phyloP scores from a whole-genome alignment of 768 basidiomycete genomes.

The Termitomyces sp. region DNA sequence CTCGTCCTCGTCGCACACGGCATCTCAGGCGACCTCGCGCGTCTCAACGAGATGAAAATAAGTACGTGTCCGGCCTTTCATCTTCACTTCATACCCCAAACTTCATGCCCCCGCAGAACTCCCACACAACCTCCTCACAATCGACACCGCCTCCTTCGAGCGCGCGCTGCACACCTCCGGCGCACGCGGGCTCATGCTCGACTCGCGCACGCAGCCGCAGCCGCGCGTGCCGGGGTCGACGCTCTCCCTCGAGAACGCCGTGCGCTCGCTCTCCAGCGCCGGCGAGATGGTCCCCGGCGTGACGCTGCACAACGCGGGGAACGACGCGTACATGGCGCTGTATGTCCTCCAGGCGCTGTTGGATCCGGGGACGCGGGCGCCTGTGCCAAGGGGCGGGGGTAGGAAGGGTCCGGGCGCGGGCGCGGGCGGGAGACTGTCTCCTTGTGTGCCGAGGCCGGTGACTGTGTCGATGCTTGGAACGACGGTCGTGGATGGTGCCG shows the following conservation, averaged over 20 bases:
- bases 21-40: too few species aligned
- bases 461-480: not conserved
- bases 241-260: conserved; percentile 59
- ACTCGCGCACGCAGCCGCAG: conserved; percentile 53
- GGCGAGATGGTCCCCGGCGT: conserved; percentile 32
- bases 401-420: not conserved
- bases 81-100: not conserved
- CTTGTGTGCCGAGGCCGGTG: not conserved
- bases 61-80: conserved; percentile 40
- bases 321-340: conserved; percentile 70
- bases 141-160: conserved; percentile 67
- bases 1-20: too few species aligned
- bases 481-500: not conserved
- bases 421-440: not conserved
- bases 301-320: conserved; percentile 70
- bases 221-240: conserved; percentile 48
- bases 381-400: not conserved
- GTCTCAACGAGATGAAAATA: conserved; percentile 51
- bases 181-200: conserved; percentile 55
- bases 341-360: conserved; percentile 68
- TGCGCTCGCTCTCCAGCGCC: conserved; percentile 30
- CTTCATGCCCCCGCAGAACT: conserved; percentile 40
- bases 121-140: conserved; percentile 65
- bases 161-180: conserved; percentile 57
- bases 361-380: conserved; percentile 37